These are phyloP conservation scores for Cyanodermella asteris DNA, from an alignment of 2,329 filamentous ascomycete genomes.

Conservation along the genomic window DNA sequence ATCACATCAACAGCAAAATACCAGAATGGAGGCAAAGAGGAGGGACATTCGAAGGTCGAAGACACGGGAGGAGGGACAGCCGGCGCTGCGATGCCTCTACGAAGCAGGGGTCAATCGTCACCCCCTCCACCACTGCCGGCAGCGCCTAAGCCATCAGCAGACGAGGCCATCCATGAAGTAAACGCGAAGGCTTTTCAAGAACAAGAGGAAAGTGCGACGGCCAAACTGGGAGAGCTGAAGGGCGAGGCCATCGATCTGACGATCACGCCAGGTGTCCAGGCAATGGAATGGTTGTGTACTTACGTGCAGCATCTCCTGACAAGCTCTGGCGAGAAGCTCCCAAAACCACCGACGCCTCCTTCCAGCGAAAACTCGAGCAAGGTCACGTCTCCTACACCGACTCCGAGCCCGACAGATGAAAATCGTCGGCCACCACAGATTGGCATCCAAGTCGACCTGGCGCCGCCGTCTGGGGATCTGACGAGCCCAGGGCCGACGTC, in stretches of 20 bases:
- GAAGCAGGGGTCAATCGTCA: too few relatives aligned
- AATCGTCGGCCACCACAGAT: constrained; percentile 13
- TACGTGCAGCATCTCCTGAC: constrained; percentile 33
- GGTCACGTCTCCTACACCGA: constrained; percentile 30
- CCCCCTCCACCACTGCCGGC: constrained; percentile 5
- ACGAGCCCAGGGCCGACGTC: constrained; percentile 1
- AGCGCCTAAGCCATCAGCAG: constrained; percentile 7
- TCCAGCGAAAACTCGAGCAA: constrained; percentile 25
- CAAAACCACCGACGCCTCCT: constrained; percentile 54
- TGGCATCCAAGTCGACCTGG: constrained; percentile 13
- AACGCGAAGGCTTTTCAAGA: constrained; percentile 1
- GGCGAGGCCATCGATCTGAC: constrained; percentile 40
- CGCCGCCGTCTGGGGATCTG: constrained; percentile 1
- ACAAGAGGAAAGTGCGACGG: constrained; percentile 1
- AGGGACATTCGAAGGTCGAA: too few relatives aligned
- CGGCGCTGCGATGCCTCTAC: too few relatives aligned
- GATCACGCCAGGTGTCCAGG: constrained; percentile 47
- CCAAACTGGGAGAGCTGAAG: too few relatives aligned
- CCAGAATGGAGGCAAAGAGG: too few relatives aligned
- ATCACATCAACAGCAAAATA: too few relatives aligned
- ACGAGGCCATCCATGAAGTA: constrained; percentile 4
- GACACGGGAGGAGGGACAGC: too few relatives aligned
- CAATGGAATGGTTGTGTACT: constrained; percentile 57
- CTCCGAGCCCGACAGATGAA: constrained; percentile 35
- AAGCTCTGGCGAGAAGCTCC: constrained; percentile 44